A percentile compares a stretch with the other conserved stretches of the same genome.
Conservation (phyloP, 495 filamentous ascomycete species). For the Cercophora newfieldiana region DNA sequence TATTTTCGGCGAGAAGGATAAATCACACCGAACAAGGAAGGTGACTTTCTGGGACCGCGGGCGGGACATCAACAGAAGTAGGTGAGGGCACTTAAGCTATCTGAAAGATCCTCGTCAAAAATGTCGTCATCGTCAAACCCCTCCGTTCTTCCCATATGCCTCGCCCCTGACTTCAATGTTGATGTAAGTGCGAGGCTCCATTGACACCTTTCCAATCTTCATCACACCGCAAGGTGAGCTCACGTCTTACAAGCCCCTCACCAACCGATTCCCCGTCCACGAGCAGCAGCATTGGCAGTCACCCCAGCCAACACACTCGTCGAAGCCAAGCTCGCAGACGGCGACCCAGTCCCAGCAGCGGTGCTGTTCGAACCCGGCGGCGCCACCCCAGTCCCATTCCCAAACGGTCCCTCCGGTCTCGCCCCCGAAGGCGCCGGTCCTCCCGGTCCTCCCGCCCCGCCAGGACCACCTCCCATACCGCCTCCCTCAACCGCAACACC, state of each 20-base stretch:
- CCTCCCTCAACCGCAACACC: constrained; percentile 1
- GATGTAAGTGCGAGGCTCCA: no score
- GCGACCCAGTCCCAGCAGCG: not conserved
- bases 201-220: no score
- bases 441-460: not conserved
- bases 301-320: not conserved
- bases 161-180: no score
- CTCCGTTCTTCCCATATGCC: no score
- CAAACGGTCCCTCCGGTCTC: not conserved
- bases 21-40: not conserved
- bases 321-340: not conserved
- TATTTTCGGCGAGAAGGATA: not conserved
- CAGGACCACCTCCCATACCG: not conserved
- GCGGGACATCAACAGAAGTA: no score
- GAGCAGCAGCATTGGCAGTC: not conserved
- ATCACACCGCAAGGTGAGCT: not conserved
- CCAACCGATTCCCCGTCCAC: not conserved
- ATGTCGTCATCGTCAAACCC: no score
- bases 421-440: not conserved
- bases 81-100: no score
- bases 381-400: not conserved
- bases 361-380: not conserved
- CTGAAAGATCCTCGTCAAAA: no score
- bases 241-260: not conserved
- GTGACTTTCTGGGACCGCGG: no score